Percentiles rank a stretch among this genome's conserved stretches.
Conservation (phyloP, 345 rosid genomes). For the Salix brachista region DNA sequence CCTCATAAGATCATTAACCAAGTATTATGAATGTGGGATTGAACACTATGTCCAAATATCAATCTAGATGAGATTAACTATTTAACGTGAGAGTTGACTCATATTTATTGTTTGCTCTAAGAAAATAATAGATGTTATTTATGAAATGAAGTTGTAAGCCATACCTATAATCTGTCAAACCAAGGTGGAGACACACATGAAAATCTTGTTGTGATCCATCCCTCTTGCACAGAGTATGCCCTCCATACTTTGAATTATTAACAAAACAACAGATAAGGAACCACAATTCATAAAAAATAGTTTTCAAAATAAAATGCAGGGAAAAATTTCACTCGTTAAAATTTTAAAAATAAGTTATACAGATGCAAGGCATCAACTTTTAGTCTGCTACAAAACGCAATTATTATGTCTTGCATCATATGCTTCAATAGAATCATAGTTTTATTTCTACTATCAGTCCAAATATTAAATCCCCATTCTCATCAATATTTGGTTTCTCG, state of each 20-base stretch:
- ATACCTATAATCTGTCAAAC: slow-evolving; percentile 86
- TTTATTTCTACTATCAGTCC: not conserved
- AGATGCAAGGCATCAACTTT: not conserved
- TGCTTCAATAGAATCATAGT: not conserved
- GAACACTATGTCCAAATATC: not conserved
- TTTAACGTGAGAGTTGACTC: not conserved
- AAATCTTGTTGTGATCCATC: slow-evolving; percentile 35
- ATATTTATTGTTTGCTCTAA: not conserved
- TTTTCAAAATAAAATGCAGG: not conserved
- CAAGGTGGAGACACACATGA: slow-evolving; percentile 63
- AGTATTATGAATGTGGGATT: not conserved
- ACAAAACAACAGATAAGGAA: not conserved
- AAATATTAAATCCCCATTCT: not conserved
- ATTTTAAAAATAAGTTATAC: not conserved
- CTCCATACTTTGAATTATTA: slow-evolving; percentile 64
- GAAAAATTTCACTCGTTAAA: not conserved
- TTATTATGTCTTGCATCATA: not conserved
- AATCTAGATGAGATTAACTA: not conserved
- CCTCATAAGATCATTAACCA: not conserved
- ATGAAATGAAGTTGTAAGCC: not conserved
- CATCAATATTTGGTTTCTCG: not conserved
- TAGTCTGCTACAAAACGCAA: not conserved
- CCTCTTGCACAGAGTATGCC: slow-evolving; percentile 35
- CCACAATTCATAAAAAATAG: not conserved
- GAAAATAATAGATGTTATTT: not conserved